These are phyloP conservation scores for Rhododendron vialii DNA, from an alignment of 148 eudicot species.

Conservation along the genomic window DNA sequence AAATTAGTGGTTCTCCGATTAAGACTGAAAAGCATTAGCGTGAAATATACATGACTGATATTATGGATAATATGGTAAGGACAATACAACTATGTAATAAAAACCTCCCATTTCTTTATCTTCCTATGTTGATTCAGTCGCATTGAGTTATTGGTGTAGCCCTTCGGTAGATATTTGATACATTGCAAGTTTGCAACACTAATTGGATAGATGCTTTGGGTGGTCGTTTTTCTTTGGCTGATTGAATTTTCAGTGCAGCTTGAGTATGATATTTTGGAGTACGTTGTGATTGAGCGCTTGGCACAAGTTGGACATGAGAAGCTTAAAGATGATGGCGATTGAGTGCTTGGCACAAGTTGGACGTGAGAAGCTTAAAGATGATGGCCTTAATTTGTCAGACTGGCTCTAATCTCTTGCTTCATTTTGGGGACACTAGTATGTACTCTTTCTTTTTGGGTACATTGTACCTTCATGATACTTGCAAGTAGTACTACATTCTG, in stretches of 20 bases:
- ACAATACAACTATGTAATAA: no score
- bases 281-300: no score
- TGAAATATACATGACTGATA: no score
- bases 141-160: neutral
- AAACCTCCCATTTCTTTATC: no score
- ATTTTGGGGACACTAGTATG: slow-evolving; percentile 99
- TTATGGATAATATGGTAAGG: no score
- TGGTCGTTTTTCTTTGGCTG: neutral
- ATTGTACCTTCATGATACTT: neutral
- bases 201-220: neutral
- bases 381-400: slow-evolving; percentile 95
- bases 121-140: no score
- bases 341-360: slow-evolving; percentile 92
- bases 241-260: slow-evolving; percentile 16
- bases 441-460: slow-evolving; percentile 11
- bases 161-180: neutral
- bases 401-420: slow-evolving; percentile 99
- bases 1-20: no score
- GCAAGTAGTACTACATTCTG: neutral
- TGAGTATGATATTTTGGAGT: no score
- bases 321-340: slow-evolving; percentile 90
- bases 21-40: no score
- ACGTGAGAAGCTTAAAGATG: slow-evolving; percentile 92
- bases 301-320: slow-evolving; percentile 83
- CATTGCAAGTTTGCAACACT: neutral